Percentiles rank a stretch among this genome's conserved stretches.
These are phyloP conservation scores for Omphalea diandra DNA, from an alignment of 441 rosid species.

Conservation along the genomic window DNA sequence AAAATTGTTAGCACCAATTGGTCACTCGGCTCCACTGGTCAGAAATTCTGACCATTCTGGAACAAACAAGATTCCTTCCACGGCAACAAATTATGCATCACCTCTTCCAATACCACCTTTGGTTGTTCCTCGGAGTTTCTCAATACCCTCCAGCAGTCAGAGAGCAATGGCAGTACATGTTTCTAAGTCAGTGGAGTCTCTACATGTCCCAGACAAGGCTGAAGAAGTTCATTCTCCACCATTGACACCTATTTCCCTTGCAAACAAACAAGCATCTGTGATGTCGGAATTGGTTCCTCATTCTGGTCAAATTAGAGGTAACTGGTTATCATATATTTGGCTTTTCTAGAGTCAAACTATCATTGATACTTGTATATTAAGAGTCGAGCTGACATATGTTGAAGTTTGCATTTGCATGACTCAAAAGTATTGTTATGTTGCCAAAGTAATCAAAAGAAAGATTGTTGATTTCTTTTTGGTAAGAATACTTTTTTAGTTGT, in stretches of 20 bases:
- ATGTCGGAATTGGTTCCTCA: slow-evolving; percentile 43
- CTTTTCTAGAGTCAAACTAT: background rate
- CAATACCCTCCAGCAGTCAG: slow-evolving; percentile 82
- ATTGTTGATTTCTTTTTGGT: background rate
- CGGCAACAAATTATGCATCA: slow-evolving; percentile 49
- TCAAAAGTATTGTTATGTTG: background rate
- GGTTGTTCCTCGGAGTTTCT: slow-evolving; percentile 68
- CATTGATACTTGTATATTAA: background rate
- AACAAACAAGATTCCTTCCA: slow-evolving; percentile 37
- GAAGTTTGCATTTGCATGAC: background rate
- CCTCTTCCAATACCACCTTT: slow-evolving; percentile 80
- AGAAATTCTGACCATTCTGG: slow-evolving; percentile 59
- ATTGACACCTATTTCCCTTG: slow-evolving; percentile 68
- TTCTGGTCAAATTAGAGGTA: slow-evolving; percentile 67
- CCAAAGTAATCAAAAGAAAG: background rate
- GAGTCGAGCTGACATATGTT: background rate
- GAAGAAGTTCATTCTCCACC: slow-evolving; percentile 71
- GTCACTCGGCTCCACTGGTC: slow-evolving; percentile 84
- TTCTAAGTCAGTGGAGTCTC: slow-evolving; percentile 45
- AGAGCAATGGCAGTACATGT: slow-evolving; percentile 57
- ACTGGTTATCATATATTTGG: slow-evolving; percentile 15
- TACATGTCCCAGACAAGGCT: slow-evolving; percentile 36
- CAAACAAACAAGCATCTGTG: slow-evolving; percentile 39
- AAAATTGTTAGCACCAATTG: slow-evolving; percentile 50
- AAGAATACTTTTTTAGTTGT: background rate